phyloP scores from a whole-genome alignment of 2,329 filamentous ascomycete species.

The Aspergillus fijiensis region DNA sequence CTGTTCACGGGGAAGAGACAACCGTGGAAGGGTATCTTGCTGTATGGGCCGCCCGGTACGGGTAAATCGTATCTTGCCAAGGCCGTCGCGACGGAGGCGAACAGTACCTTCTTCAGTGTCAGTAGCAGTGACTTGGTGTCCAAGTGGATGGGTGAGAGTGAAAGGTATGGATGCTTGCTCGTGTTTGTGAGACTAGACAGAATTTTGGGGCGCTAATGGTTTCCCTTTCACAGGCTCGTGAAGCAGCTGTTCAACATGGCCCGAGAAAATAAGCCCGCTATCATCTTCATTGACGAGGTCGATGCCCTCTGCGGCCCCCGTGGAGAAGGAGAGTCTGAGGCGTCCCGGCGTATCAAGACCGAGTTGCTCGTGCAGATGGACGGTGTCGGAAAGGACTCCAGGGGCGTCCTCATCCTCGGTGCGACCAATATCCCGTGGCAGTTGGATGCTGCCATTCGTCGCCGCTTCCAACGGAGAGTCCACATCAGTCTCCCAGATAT shows the following conservation, averaged over 20 bases:
- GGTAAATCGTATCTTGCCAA: slow-evolving; percentile 98
- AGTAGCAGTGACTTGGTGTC: slow-evolving; percentile 95
- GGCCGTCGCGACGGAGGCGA: slow-evolving; percentile 95
- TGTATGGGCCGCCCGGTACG: slow-evolving; percentile 94
- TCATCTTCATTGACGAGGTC: slow-evolving; percentile 98
- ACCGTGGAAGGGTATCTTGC: slow-evolving; percentile 95
- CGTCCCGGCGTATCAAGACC: slow-evolving; percentile 95
- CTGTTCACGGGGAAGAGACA: slow-evolving; percentile 94
- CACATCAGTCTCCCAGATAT: slow-evolving; percentile 91
- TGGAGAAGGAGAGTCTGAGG: slow-evolving; percentile 94
- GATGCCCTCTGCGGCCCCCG: slow-evolving; percentile 93
- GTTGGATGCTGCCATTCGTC: slow-evolving; percentile 89
- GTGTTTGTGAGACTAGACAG: not conserved
- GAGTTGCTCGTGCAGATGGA: slow-evolving; percentile 99
- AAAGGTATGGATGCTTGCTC: slow-evolving; percentile 63
- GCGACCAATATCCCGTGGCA: slow-evolving; percentile 99
- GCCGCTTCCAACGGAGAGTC: slow-evolving; percentile 92
- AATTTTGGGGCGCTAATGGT: slow-evolving; percentile 9
- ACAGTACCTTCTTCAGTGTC: slow-evolving; percentile 98
- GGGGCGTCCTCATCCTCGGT: slow-evolving; percentile 88
- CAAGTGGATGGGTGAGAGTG: slow-evolving; percentile 99
- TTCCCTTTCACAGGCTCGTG: slow-evolving; percentile 64
- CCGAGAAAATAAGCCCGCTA: slow-evolving; percentile 94
- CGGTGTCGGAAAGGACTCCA: slow-evolving; percentile 92
- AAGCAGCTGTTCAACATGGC: slow-evolving; percentile 98